phyloP scores from a whole-genome alignment of 352 stramenopile species.

The Phytophthora capsici region DNA sequence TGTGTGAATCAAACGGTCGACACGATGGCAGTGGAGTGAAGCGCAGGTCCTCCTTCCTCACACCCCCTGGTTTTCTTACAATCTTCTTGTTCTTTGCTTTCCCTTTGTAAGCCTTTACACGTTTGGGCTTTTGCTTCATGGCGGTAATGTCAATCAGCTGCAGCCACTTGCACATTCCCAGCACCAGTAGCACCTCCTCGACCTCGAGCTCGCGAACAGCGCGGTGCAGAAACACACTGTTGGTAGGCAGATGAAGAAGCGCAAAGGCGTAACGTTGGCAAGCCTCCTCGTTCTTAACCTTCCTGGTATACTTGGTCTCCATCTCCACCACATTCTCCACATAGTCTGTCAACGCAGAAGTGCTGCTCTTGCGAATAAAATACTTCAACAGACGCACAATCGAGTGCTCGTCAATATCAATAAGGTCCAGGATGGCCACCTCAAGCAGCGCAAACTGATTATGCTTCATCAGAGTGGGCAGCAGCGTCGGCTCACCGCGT shows the following conservation, averaged over 20 bases:
- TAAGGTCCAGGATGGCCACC: conserved; percentile 62
- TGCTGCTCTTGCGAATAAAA: conserved; percentile 69
- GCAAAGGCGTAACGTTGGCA: conserved; percentile 65
- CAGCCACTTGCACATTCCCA: conserved; percentile 78
- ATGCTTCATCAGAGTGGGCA: conserved; percentile 72
- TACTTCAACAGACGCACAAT: conserved; percentile 78
- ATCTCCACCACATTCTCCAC: conserved; percentile 31
- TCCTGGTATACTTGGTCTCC: conserved; percentile 12
- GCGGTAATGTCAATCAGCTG: conserved; percentile 45
- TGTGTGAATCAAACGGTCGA: too few species aligned
- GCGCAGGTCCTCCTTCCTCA: conserved; percentile 29
- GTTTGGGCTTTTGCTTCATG: too few species aligned
- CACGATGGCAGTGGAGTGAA: conserved; percentile 49
- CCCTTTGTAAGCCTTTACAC: too few species aligned
- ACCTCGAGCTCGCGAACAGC: conserved; percentile 76
- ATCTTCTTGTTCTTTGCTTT: conserved; percentile 17
- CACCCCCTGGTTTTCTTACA: conserved; percentile 13
- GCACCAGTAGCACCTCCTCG: conserved; percentile 69
- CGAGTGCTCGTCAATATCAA: conserved; percentile 81
- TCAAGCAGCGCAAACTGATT: conserved; percentile 74
- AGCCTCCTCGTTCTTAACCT: conserved; percentile 26
- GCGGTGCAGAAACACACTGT: conserved; percentile 80
- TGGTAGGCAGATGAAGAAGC: conserved; percentile 65
- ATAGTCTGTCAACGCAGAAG: conserved; percentile 44
- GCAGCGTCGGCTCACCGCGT: conserved; percentile 61